Conservation (phyloP, 176 grass and related monocot species). For the Bonia amplexicaulis region DNA sequence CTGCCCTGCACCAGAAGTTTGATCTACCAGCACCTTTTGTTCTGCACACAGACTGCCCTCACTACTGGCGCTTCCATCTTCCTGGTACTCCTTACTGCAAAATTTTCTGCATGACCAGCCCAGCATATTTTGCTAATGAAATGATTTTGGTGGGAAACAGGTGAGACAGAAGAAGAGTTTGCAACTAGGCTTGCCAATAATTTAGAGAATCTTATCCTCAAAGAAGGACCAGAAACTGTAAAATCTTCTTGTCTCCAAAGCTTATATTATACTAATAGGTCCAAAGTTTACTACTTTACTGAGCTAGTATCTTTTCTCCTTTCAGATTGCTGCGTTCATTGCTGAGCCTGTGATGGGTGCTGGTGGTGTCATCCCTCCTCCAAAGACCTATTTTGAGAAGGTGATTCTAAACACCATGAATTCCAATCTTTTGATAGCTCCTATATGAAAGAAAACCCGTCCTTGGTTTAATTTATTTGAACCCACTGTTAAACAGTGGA, state of each 20-base stretch:
- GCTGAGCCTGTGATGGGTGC: constrained; percentile 96
- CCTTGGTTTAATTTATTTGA: background rate
- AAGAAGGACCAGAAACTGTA: constrained; percentile 99
- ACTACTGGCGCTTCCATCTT: constrained; percentile 93
- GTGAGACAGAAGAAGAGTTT: constrained; percentile 93
- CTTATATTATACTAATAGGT: constrained; percentile 14
- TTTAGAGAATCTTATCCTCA: constrained; percentile 93
- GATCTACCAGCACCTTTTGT: constrained; percentile 95
- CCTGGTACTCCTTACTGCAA: constrained; percentile 49
- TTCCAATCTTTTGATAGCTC: constrained; percentile 12
- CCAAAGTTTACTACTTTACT: constrained; percentile 7
- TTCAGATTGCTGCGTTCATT: constrained; percentile 89
- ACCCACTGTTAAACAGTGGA: background rate
- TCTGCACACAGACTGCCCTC: constrained; percentile 90
- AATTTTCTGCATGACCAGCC: background rate
- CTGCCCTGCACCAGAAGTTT: constrained; percentile 93
- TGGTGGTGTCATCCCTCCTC: constrained; percentile 94
- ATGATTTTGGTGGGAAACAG: constrained; percentile 27
- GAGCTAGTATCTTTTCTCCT: constrained; percentile 3
- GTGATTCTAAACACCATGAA: constrained; percentile 26
- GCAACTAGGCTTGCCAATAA: constrained; percentile 81
- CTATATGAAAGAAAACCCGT: background rate
- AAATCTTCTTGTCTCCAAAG: constrained; percentile 12
- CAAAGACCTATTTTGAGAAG: constrained; percentile 97
- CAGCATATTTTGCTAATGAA: constrained; percentile 13